phyloP scores from a whole-genome alignment of 2,329 filamentous ascomycete species.

The Macrophomina pseudophaseolina region DNA sequence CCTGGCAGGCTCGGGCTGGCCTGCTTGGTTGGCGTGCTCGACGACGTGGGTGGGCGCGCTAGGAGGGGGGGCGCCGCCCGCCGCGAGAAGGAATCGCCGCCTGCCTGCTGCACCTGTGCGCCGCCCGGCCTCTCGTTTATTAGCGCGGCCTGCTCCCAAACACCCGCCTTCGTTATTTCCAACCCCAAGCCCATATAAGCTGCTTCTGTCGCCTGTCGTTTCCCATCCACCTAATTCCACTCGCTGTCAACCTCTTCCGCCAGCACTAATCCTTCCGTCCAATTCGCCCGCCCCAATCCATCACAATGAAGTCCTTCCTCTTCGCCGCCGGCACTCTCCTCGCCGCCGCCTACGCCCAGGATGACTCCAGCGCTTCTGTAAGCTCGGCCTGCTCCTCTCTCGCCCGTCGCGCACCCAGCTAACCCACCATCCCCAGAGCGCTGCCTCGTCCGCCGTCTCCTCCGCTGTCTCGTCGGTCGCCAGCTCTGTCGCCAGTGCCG shows the following conservation, averaged over 20 bases:
- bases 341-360: constrained; percentile 26
- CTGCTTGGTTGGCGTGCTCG: not conserved
- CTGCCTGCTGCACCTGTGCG: not conserved
- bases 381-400: not conserved
- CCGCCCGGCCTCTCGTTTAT: constrained; percentile 15
- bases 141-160: constrained; percentile 9
- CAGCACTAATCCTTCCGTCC: not conserved
- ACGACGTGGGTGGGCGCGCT: not conserved
- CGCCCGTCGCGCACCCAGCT: not conserved
- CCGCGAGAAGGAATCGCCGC: no score
- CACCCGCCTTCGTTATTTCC: constrained; percentile 18
- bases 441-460: constrained; percentile 5
- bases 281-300: not conserved
- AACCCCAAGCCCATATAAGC: constrained; percentile 13
- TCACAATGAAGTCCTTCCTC: constrained; percentile 26
- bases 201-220: not conserved
- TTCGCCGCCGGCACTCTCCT: constrained; percentile 25
- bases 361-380: constrained; percentile 5
- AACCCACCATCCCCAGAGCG: not conserved
- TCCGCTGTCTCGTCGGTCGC: not conserved
- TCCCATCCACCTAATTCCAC: constrained; percentile 8
- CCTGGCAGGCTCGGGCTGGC: constrained; percentile 4
- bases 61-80: constrained; percentile 6
- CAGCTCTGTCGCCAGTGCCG: not conserved
- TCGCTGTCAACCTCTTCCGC: not conserved